A percentile compares a stretch with the other conserved stretches of the same genome.
Conservation (phyloP, 1,139 yeast genomes). For the Yamadazyma taylorii region DNA sequence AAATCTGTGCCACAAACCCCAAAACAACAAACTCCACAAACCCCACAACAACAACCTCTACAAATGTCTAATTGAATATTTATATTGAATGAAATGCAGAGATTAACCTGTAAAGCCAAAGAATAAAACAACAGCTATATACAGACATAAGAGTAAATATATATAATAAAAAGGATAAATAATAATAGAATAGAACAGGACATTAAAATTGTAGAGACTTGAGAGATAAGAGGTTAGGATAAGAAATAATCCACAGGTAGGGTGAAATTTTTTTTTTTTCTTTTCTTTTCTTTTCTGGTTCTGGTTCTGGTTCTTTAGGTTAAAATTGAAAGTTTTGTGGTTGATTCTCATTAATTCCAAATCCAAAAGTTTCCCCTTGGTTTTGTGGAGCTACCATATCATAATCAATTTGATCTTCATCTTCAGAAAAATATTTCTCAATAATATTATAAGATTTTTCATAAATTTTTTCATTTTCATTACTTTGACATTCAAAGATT, state of each 20-base stretch:
- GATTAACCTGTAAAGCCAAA: slow-evolving; percentile 12
- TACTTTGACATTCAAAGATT: slow-evolving; percentile 89
- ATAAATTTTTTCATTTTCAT: slow-evolving; percentile 88
- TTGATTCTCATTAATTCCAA: slow-evolving; percentile 58
- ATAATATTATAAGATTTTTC: slow-evolving; percentile 87
- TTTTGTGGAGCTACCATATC: slow-evolving; percentile 81
- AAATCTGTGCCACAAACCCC: no score
- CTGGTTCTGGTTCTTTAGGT: slow-evolving; percentile 1
- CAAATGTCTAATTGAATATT: no score
- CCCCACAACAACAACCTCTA: no score
- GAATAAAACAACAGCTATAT: slow-evolving; percentile 9
- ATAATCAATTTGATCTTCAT: slow-evolving; percentile 73
- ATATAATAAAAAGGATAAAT: slow-evolving; percentile 3
- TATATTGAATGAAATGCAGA: slow-evolving; percentile 15
- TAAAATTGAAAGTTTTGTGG: slow-evolving; percentile 53
- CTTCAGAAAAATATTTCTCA: slow-evolving; percentile 87
- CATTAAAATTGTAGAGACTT: slow-evolving; percentile 6
- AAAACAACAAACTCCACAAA: no score
- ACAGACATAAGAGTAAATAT: slow-evolving; percentile 11
- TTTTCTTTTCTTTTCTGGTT: not conserved
- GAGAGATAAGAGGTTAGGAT: slow-evolving; percentile 5
- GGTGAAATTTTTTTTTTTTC: slow-evolving; percentile 1
- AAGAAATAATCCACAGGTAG: no score
- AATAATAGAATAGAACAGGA: slow-evolving; percentile 8
- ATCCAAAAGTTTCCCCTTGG: slow-evolving; percentile 83